These are phyloP conservation scores for Volvariella volvacea DNA, from an alignment of 1,284 basidiomycete species.

Conservation along the genomic window DNA sequence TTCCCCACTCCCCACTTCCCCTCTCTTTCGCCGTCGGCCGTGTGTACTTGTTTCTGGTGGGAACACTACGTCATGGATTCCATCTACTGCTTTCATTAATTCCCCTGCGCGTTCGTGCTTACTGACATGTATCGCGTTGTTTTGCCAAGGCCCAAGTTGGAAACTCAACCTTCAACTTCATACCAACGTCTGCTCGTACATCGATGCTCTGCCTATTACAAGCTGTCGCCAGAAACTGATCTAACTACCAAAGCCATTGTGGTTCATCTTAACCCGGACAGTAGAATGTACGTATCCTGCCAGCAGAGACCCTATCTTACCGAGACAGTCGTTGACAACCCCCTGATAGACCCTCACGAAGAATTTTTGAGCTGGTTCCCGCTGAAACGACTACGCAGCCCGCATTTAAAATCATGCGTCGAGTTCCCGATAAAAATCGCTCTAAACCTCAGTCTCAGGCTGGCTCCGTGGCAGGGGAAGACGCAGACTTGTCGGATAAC, in stretches of 20 bases:
- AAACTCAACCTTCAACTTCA: constrained; percentile 44
- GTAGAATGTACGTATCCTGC: constrained; percentile 53
- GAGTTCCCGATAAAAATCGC: constrained; percentile 44
- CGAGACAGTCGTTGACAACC: background rate
- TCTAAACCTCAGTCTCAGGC: constrained; percentile 54
- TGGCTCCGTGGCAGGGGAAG: constrained; percentile 64
- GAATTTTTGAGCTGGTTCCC: constrained; percentile 75
- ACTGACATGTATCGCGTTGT: constrained; percentile 3
- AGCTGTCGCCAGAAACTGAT: constrained; percentile 60
- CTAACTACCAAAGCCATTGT: constrained; percentile 52
- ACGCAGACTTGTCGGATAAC: constrained; percentile 65
- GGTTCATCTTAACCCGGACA: constrained; percentile 51
- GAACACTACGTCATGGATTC: background rate
- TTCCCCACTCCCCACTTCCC: constrained; percentile 6
- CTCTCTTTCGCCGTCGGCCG: constrained; percentile 5
- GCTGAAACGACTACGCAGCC: constrained; percentile 59
- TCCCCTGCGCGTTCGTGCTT: constrained; percentile 1
- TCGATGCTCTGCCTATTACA: constrained; percentile 76
- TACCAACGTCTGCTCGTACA: constrained; percentile 80
- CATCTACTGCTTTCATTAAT: background rate
- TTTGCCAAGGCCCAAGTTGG: background rate
- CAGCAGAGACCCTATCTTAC: background rate
- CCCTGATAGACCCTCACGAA: constrained; percentile 50
- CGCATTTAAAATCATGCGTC: constrained; percentile 79
- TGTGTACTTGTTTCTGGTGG: background rate